Conservation (phyloP, 495 filamentous ascomycete genomes). For the Friedmanniomyces simplex region DNA sequence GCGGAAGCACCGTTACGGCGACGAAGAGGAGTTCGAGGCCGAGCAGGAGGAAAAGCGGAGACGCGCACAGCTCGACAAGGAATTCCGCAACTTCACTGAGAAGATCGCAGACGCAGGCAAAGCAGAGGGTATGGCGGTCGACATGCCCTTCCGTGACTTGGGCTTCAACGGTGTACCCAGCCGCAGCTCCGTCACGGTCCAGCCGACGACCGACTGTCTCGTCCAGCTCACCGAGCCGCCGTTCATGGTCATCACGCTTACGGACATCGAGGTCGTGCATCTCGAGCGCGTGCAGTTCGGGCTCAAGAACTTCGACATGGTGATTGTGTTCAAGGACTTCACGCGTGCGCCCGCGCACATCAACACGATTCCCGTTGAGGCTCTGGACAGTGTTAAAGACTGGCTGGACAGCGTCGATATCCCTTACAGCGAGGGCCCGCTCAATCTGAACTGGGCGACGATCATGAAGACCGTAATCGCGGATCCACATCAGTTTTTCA, state of each 20-base stretch:
- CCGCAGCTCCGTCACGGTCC: conserved; percentile 85
- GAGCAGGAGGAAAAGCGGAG: conserved; percentile 94
- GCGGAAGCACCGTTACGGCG: conserved; percentile 94
- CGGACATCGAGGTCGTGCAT: conserved; percentile 94
- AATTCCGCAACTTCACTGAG: conserved; percentile 95
- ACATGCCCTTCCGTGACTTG: conserved; percentile 92
- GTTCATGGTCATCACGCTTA: conserved; percentile 86
- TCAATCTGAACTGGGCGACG: conserved; percentile 96
- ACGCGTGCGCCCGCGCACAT: conserved; percentile 76
- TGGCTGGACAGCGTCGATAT: conserved; percentile 96
- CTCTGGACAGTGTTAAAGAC: conserved; percentile 89
- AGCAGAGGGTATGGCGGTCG: conserved; percentile 67
- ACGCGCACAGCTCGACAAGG: conserved; percentile 79
- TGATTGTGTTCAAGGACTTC: conserved; percentile 97
- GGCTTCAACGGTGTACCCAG: conserved; percentile 95
- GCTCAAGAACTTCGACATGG: conserved; percentile 97
- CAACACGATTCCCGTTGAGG: conserved; percentile 96
- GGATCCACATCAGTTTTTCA: conserved; percentile 90
- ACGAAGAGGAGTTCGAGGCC: conserved; percentile 97
- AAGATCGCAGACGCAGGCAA: conserved; percentile 90
- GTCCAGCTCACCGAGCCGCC: conserved; percentile 95
- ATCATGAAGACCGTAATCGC: conserved; percentile 99
- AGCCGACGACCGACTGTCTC: conserved; percentile 95
- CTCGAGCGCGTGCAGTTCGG: conserved; percentile 96
- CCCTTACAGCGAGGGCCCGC: conserved; percentile 82